Conservation (phyloP, 2,329 filamentous ascomycete genomes). For the Camillea tinctor region DNA sequence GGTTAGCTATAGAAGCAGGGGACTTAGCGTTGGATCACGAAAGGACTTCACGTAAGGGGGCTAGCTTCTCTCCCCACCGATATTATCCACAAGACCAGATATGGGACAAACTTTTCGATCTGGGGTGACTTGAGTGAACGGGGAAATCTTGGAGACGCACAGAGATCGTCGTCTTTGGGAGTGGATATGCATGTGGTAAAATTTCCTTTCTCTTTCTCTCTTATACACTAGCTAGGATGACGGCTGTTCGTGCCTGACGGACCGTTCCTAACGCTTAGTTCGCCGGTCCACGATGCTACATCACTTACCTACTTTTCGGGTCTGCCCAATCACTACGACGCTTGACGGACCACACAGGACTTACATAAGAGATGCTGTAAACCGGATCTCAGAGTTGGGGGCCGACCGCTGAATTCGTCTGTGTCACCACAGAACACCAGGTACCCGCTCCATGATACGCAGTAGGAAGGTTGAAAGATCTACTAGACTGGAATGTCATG, state of each 20-base stretch:
- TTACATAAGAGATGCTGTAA: not conserved
- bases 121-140: not conserved
- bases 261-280: not conserved
- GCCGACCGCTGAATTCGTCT: not conserved
- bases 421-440: not conserved
- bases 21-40: no score
- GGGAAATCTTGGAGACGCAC: not conserved
- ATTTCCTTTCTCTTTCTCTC: not conserved
- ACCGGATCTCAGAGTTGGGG: not conserved
- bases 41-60: no score
- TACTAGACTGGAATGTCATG: not conserved
- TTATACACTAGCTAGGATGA: not conserved
- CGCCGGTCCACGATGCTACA: not conserved
- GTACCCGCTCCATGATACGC: not conserved
- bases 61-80: not conserved
- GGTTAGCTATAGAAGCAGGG: no score
- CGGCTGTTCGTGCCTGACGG: not conserved
- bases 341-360: no score
- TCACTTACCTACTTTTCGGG: not conserved
- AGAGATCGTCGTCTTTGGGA: not conserved
- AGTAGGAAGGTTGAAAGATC: not conserved
- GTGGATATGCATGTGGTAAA: not conserved
- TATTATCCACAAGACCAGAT: not conserved
- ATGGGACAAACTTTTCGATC: not conserved
- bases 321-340: not conserved